Conservation (phyloP, 768 basidiomycete species). For the Pisolithus sp. region DNA sequence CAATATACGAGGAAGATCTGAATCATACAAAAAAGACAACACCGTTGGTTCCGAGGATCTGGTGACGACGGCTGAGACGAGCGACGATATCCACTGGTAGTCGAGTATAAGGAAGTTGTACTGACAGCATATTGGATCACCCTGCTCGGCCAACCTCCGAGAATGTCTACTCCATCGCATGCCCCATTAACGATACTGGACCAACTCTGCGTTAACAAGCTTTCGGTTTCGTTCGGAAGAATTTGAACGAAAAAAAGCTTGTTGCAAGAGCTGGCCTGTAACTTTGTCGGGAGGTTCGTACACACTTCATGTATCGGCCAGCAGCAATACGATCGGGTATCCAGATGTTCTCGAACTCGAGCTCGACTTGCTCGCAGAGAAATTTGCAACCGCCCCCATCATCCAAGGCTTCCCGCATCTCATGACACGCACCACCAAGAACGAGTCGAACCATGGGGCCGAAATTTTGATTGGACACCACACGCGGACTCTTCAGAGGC, state of each 20-base stretch:
- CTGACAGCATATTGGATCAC: conserved; percentile 28
- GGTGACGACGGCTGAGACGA: conserved; percentile 13
- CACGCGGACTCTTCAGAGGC: too few relatives aligned
- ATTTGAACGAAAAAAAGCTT: background rate
- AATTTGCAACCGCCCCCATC: too few relatives aligned
- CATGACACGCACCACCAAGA: too few relatives aligned
- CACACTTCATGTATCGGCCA: too few relatives aligned
- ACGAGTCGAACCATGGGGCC: too few relatives aligned
- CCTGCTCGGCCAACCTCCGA: conserved; percentile 39
- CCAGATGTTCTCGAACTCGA: too few relatives aligned
- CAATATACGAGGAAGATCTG: conserved; percentile 37
- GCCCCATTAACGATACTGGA: conserved; percentile 28
- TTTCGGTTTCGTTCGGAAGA: background rate
- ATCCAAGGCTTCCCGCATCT: too few relatives aligned
- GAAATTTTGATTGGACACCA: too few relatives aligned
- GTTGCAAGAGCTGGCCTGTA: background rate
- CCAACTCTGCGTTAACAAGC: background rate
- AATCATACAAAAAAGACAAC: conserved; percentile 31
- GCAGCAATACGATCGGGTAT: too few relatives aligned
- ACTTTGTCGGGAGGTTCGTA: background rate
- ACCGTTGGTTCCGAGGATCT: conserved; percentile 35
- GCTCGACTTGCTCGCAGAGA: too few relatives aligned
- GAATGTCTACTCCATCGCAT: conserved; percentile 36
- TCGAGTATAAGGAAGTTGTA: background rate
- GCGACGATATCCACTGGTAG: background rate